These are phyloP conservation scores for Malassezia sp. DNA, from an alignment of 1,284 basidiomycete species.

Conservation along the genomic window DNA sequence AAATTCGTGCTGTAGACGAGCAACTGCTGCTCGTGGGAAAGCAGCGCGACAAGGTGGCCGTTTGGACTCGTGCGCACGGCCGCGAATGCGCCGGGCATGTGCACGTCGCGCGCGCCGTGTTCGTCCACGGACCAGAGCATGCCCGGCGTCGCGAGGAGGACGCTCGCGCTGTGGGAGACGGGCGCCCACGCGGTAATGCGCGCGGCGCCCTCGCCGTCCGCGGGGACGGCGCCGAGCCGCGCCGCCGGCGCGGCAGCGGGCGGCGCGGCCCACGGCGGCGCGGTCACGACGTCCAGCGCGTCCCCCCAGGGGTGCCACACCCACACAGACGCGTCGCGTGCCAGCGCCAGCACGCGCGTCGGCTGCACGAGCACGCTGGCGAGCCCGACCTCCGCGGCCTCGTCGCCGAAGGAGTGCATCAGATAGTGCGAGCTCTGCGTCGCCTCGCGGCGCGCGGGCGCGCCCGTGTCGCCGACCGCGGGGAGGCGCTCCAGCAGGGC, in stretches of 20 bases:
- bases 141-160: constrained; percentile 20
- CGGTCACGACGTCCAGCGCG: constrained; percentile 51
- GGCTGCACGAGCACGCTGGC: constrained; percentile 74
- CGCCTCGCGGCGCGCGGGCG: constrained; percentile 21
- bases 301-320: constrained; percentile 60
- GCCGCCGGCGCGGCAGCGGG: constrained; percentile 16
- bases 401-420: constrained; percentile 70
- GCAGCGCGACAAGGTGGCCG: constrained; percentile 76
- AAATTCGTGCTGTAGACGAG: constrained; percentile 93
- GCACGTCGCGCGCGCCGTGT: constrained; percentile 48
- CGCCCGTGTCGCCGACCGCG: constrained; percentile 4
- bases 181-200: constrained; percentile 23
- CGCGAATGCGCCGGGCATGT: constrained; percentile 74
- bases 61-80: constrained; percentile 80
- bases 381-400: constrained; percentile 70
- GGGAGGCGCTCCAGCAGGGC: constrained; percentile 53
- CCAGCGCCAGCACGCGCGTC: constrained; percentile 72
- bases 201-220: neutral
- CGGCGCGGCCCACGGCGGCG: constrained; percentile 15
- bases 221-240: constrained; percentile 1
- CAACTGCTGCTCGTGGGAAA: constrained; percentile 62
- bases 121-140: constrained; percentile 17
- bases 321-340: constrained; percentile 62
- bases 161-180: constrained; percentile 17
- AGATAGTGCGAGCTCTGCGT: constrained; percentile 61